Percentiles rank a stretch among this genome's conserved stretches.
These are phyloP conservation scores for Musa itinerans DNA, from an alignment of 176 grass and related monocot genomes.

Conservation along the genomic window DNA sequence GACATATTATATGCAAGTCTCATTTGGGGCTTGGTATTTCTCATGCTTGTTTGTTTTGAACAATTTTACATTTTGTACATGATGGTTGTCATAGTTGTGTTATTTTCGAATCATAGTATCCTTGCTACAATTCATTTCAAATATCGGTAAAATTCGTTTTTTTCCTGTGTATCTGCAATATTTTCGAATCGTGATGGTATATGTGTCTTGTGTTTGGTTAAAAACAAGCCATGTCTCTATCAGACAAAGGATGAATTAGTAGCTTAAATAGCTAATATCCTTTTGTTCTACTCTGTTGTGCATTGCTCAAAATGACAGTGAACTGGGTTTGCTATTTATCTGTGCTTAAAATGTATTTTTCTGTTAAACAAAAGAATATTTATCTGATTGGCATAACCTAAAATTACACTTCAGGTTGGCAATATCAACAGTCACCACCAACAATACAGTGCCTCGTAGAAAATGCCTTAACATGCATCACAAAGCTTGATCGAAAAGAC, in stretches of 20 bases:
- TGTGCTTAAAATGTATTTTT: not conserved
- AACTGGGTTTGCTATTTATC: not conserved
- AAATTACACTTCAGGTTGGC: conserved; percentile 57
- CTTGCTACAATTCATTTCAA: too few relatives aligned
- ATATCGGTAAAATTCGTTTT: too few relatives aligned
- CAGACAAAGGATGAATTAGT: not conserved
- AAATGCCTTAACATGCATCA: conserved; percentile 58
- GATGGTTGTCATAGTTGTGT: too few relatives aligned
- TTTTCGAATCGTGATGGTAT: not conserved
- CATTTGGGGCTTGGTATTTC: too few relatives aligned
- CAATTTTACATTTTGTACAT: too few relatives aligned
- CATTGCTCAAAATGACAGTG: not conserved
- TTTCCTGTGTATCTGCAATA: not conserved
- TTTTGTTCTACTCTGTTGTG: not conserved
- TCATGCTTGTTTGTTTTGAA: too few relatives aligned
- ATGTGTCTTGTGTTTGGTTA: not conserved
- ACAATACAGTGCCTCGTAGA: conserved; percentile 82
- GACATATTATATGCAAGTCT: too few relatives aligned
- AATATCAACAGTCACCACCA: conserved; percentile 82
- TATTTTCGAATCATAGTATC: too few relatives aligned
- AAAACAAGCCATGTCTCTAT: not conserved
- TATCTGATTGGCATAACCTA: not conserved
- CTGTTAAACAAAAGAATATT: not conserved
- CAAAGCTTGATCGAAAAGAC: conserved; percentile 64
- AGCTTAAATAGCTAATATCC: not conserved